These are phyloP conservation scores for Eruca vesicaria DNA, from an alignment of 441 rosid species.

Conservation along the genomic window DNA sequence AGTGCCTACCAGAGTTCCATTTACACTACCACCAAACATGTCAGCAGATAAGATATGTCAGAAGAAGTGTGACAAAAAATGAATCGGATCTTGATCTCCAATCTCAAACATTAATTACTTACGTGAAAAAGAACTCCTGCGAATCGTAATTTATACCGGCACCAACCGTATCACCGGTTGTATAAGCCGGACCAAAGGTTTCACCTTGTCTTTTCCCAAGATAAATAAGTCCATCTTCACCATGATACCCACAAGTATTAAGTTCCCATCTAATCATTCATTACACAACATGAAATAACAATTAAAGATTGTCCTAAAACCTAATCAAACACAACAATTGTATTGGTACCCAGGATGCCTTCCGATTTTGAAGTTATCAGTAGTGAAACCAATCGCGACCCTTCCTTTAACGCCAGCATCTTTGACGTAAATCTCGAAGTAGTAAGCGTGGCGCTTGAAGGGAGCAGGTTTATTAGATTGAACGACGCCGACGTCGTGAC, in stretches of 20 bases:
- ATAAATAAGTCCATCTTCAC: constrained; percentile 78
- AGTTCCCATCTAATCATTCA: constrained; percentile 71
- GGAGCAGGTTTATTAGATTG: constrained; percentile 83
- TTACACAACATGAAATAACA: background rate
- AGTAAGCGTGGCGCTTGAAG: constrained; percentile 60
- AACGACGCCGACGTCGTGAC: constrained; percentile 80
- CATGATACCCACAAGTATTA: constrained; percentile 81
- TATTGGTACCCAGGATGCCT: constrained; percentile 71
- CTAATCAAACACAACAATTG: background rate
- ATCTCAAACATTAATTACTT: constrained; percentile 30
- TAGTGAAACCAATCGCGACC: constrained; percentile 81
- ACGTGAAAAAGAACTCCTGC: constrained; percentile 81
- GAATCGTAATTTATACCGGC: constrained; percentile 84
- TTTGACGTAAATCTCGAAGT: constrained; percentile 82
- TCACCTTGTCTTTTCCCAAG: constrained; percentile 71
- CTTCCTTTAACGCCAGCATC: constrained; percentile 76
- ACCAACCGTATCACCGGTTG: constrained; percentile 71
- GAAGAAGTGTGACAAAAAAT: background rate
- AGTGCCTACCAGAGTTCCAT: constrained; percentile 65
- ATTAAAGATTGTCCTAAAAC: background rate
- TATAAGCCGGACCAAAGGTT: constrained; percentile 72
- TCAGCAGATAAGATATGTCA: background rate
- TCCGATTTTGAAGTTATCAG: constrained; percentile 64
- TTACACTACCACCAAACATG: constrained; percentile 50
- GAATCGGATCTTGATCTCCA: background rate